phyloP scores from a whole-genome alignment of 345 rosid genomes.

The Pistacia integerrima region DNA sequence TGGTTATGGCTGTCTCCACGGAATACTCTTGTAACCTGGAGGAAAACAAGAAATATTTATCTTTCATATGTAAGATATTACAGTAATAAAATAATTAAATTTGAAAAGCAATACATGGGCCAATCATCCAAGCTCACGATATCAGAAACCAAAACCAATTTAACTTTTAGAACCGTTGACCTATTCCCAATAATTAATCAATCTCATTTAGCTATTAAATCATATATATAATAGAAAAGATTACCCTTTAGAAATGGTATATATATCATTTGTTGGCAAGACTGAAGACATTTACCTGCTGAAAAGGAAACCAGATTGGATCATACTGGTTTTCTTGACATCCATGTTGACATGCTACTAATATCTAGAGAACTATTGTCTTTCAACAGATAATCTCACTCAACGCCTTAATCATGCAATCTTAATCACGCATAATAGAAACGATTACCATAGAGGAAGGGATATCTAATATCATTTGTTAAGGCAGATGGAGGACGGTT shows the following conservation, averaged over 20 bases:
- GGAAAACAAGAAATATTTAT: constrained; percentile 7
- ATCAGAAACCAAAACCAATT: neutral
- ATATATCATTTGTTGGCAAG: neutral
- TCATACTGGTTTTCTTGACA: neutral
- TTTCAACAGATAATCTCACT: neutral
- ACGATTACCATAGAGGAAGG: neutral
- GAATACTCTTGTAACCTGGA: constrained; percentile 65
- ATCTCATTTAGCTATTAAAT: constrained; percentile 7
- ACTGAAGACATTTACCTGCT: neutral
- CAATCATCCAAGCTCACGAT: neutral
- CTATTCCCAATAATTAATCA: constrained; percentile 5
- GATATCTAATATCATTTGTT: too few relatives aligned
- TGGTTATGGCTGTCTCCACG: constrained; percentile 53
- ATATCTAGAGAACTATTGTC: neutral
- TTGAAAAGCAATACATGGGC: too few relatives aligned
- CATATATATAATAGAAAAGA: neutral
- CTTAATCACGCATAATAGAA: neutral
- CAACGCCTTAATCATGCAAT: too few relatives aligned
- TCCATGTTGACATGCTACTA: neutral
- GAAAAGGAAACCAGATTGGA: neutral
- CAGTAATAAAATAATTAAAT: too few relatives aligned
- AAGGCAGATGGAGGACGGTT: too few relatives aligned
- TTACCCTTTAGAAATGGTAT: neutral
- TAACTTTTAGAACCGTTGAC: constrained; percentile 2
- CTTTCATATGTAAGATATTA: neutral